Evolutionary conservation across 345 rosid genomes (phyloP), one percentile per base, ranked within the genome.

Genomic region (Gossypium mustelinum): DNA sequence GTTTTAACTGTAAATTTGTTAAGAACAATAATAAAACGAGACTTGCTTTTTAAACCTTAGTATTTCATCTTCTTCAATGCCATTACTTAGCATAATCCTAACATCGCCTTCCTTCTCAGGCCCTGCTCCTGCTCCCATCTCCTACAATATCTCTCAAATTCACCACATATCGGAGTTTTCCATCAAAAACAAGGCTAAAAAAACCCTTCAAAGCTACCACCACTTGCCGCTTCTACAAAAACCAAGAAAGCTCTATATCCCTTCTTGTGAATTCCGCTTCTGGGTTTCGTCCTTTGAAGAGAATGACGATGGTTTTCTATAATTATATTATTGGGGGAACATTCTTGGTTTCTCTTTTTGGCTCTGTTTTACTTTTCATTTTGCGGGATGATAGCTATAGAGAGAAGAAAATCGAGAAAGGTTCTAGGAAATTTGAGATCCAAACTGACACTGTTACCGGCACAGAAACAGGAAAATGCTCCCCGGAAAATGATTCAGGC

Each of bases 311-410:
- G 44, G 22, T 69, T 67, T 45, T 67, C 20, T 75, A 79, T 56
- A 73, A 16, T 1, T 79, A 64, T 76, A 68, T 84, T 69, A 55
- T 73, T 34, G 84, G 77, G 18, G 39, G 6, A 34, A 78, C 83
- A 58, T 75, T 77, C 66, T 74, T 79, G 44, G 82, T 78, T 7
- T 81, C 81, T 63, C 78, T 86, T 7, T 16, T 81, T 24, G 83
- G 72, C 65, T 72, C 75, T 70, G 29, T 78, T 45, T n/a, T 84
- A 7, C 73, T 81, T 58, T 74, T 7, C 80, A 16, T 78, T 79
- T 73, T 89, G 20, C 79, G 82, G 11, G 84, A 29, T 7, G 13
- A 66, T 11, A 57, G 29, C n/a, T 43, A 55, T 47, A 70, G 44
- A 20, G 80, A 66, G 11, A 74, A 62, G 76, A 58, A 25, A 2